Conservation (phyloP, 2,329 filamentous ascomycete species). For the Epichloe typhina region DNA sequence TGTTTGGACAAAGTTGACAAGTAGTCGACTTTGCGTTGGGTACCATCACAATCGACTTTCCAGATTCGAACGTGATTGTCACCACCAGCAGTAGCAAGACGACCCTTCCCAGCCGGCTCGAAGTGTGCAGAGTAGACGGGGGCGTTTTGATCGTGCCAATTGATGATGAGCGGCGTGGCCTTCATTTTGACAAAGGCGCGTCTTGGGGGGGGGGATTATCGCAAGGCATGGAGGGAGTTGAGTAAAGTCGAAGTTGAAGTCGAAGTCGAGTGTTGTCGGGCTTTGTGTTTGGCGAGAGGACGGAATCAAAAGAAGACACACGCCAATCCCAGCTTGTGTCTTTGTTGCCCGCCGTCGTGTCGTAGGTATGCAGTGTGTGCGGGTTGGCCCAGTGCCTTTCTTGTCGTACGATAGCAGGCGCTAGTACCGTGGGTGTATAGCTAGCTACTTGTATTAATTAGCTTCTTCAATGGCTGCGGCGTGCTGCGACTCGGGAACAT, state of each 20-base stretch:
- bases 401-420: neutral
- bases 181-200: slow-evolving; percentile 55
- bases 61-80: slow-evolving; percentile 95
- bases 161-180: slow-evolving; percentile 88
- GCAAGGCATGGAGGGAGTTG: slow-evolving; percentile 17
- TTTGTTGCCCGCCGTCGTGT: neutral
- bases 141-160: slow-evolving; percentile 96
- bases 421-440: neutral
- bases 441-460: neutral
- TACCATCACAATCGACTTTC: slow-evolving; percentile 74
- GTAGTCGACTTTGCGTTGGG: slow-evolving; percentile 82
- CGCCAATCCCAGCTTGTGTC: neutral
- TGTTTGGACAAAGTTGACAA: slow-evolving; percentile 86
- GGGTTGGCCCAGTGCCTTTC: neutral
- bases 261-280: neutral
- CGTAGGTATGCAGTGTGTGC: neutral
- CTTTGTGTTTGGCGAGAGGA: neutral
- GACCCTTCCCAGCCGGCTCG: slow-evolving; percentile 79
- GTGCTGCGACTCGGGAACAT: neutral
- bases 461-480: neutral
- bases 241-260: neutral
- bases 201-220: slow-evolving; percentile 14
- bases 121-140: slow-evolving; percentile 98
- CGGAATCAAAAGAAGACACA: neutral
- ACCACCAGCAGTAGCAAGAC: slow-evolving; percentile 85